Conservation (phyloP, 2,329 filamentous ascomycete genomes). For the Arthrocladium fulminans region DNA sequence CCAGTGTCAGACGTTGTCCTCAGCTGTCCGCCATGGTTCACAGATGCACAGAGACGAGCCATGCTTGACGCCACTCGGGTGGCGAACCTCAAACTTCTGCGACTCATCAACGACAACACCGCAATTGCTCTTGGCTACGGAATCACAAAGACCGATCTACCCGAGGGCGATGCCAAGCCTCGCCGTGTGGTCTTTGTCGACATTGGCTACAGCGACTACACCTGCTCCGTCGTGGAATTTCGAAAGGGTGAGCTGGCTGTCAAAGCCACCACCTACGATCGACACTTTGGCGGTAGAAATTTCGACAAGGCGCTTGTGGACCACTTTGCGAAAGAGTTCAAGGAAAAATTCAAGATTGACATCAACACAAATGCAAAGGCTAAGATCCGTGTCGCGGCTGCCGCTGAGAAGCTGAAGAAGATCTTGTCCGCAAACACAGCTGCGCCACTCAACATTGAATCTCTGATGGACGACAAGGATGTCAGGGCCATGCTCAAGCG, state of each 20-base stretch:
- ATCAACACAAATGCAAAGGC: constrained; percentile 87
- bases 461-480: constrained; percentile 95
- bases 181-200: constrained; percentile 86
- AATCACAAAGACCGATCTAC: constrained; percentile 95
- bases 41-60: constrained; percentile 79
- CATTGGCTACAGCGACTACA: constrained; percentile 94
- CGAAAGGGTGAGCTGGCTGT: constrained; percentile 92
- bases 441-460: constrained; percentile 92
- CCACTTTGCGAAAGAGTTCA: constrained; percentile 92
- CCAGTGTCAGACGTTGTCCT: constrained; percentile 89
- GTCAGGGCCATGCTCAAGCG: constrained; percentile 82
- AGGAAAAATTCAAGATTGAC: constrained; percentile 95
- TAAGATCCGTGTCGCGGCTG: constrained; percentile 72
- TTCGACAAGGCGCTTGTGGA: constrained; percentile 93
- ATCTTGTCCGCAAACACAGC: constrained; percentile 89
- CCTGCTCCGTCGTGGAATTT: constrained; percentile 89
- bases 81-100: constrained; percentile 81
- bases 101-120: constrained; percentile 96
- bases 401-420: constrained; percentile 97
- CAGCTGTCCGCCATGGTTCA: constrained; percentile 95
- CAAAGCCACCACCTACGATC: constrained; percentile 85
- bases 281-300: constrained; percentile 93
- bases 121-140: constrained; percentile 92
- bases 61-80: constrained; percentile 89
- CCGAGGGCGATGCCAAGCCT: constrained; percentile 79